Conservation (phyloP, 208 protist genomes). For the Willaertia magna region DNA sequence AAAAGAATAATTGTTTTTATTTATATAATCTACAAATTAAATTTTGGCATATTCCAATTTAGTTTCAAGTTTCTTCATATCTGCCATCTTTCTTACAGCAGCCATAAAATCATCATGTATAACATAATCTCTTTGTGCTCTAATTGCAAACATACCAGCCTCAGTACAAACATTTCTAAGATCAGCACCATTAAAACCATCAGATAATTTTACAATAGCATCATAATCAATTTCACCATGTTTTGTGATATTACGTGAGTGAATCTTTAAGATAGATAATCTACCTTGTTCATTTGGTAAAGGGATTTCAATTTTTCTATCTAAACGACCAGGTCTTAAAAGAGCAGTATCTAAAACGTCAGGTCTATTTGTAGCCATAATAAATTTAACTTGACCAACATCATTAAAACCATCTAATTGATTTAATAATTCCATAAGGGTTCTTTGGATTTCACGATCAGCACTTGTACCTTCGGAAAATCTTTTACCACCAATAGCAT, state of each 20-base stretch:
- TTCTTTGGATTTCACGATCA: conserved; percentile 97
- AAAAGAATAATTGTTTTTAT: no score
- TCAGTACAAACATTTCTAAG: conserved; percentile 95
- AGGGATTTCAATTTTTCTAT: conserved; percentile 94
- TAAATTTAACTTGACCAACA: conserved; percentile 96
- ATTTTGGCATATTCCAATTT: neutral
- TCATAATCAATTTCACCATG: conserved; percentile 96
- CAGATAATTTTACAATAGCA: conserved; percentile 92
- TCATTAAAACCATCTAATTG: conserved; percentile 97
- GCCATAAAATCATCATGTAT: conserved; percentile 98
- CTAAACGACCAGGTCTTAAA: conserved; percentile 85
- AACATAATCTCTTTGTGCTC: conserved; percentile 87
- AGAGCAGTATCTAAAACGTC: conserved; percentile 90
- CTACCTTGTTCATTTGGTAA: conserved; percentile 93
- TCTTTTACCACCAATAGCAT: conserved; percentile 96
- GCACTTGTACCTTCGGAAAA: conserved; percentile 93
- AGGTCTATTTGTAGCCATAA: conserved; percentile 97
- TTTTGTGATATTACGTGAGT: conserved; percentile 85
- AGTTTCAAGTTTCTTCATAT: conserved; percentile 93
- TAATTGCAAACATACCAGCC: conserved; percentile 96
- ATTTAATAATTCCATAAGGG: conserved; percentile 97
- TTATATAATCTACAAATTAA: no score
- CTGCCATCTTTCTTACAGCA: conserved; percentile 90
- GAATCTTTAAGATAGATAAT: conserved; percentile 94
- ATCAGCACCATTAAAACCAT: conserved; percentile 98